A percentile compares a stretch with the other conserved stretches of the same genome.
These are phyloP conservation scores for Cystobasidiaceae sp. DNA, from an alignment of 1,284 basidiomycete species.

Conservation along the genomic window DNA sequence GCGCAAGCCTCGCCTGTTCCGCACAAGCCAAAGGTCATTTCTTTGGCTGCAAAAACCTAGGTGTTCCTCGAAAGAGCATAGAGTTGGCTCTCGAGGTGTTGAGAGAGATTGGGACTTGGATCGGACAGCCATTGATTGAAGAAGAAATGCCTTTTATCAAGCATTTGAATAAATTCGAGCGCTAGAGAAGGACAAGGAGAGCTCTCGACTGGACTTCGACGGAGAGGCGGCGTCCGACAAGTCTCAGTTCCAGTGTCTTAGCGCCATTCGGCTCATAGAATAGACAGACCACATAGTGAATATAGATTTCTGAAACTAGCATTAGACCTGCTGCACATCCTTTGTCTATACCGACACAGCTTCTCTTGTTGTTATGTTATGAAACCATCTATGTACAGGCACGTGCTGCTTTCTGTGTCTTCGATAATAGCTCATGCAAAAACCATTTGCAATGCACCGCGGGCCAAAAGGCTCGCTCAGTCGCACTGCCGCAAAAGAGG, in stretches of 20 bases:
- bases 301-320: too few species aligned
- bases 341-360: too few species aligned
- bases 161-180: slow-evolving; percentile 8
- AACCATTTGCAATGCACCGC: not conserved
- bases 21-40: slow-evolving; percentile 27
- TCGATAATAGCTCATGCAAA: not conserved
- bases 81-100: slow-evolving; percentile 15
- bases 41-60: slow-evolving; percentile 27
- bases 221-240: too few species aligned
- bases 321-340: too few species aligned
- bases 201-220: not conserved
- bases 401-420: too few species aligned
- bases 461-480: not conserved
- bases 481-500: too few species aligned
- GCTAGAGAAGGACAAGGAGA: not conserved
- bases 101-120: slow-evolving; percentile 12
- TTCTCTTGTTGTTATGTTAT: too few species aligned
- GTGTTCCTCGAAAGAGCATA: slow-evolving; percentile 6
- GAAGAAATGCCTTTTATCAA: slow-evolving; percentile 15
- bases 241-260: too few species aligned
- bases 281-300: too few species aligned
- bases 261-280: too few species aligned
- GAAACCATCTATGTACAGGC: too few species aligned
- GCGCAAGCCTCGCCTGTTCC: slow-evolving; percentile 12
- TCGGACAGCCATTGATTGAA: slow-evolving; percentile 24